Evolutionary conservation across 257 asterid species (phyloP), one percentile per base, ranked within the genome.

Genomic region (Solanum megistacrolobum): DNA sequence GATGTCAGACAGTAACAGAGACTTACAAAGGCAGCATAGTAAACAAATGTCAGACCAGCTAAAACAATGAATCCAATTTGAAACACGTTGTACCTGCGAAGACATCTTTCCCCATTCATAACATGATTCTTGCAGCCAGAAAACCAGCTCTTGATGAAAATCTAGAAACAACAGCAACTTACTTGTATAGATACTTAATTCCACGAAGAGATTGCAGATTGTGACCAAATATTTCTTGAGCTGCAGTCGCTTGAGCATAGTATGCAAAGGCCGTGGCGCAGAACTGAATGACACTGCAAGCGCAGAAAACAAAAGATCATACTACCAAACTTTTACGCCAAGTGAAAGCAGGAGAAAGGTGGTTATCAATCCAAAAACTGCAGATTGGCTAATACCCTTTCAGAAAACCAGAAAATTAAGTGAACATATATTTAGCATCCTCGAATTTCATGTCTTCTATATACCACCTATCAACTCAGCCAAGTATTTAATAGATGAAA

Each of bases 171-270:
- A 85, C 71, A 38, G 89, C 21, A 86, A 91, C 99, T 89, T 83
- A 97, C 99, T 97, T 96, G 98, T 97, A 97, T 86, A 97, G 89
- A 90, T 97, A 97, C 92, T 96, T 97, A 83, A 97, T 96, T 87
- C 99, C 99, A 48, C 99, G 96, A 89, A 97, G 99, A 74, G 99
- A 97, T 87, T 97, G 98, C 92, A 97, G 85, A 5, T 98, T 97
- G 90, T 97, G 99, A 83, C 99, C 97, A 88, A 96, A 97, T 89
- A 97, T 97, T 95, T 97, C 99, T 96, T 97, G 99, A 89, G 99
- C 99, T 46, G 99, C 99, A 75, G 99, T 97, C 43, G 99, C 99
- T 91, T 94, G 99, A 75, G 99, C 95, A 79, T 97, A 97, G 88
- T 95, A 97, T 72, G 94, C 99, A 89, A 97, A 97, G 32, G 99